These are phyloP conservation scores for Russula dissimulans DNA, from an alignment of 768 basidiomycete species.

Conservation along the genomic window DNA sequence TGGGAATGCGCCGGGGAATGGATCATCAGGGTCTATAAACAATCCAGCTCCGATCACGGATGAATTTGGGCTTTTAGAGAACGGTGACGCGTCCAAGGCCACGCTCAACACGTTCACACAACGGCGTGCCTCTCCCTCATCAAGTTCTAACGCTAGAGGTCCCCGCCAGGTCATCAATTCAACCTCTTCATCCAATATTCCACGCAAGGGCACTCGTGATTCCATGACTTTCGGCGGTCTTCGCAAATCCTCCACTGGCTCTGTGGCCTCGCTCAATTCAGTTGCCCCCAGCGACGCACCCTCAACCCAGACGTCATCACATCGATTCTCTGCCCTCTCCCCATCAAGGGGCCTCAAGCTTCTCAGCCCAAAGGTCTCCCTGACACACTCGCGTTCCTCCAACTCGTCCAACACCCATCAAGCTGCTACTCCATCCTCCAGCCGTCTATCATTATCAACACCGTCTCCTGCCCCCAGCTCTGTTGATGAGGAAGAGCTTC, in stretches of 20 bases:
- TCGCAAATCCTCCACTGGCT: slow-evolving; percentile 77
- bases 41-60: slow-evolving; percentile 30
- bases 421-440: slow-evolving; percentile 53
- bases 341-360: slow-evolving; percentile 80
- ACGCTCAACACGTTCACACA: slow-evolving; percentile 36
- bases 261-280: slow-evolving; percentile 59
- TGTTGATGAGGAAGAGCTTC: slow-evolving; percentile 75
- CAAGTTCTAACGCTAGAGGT: slow-evolving; percentile 44
- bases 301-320: slow-evolving; percentile 30
- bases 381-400: slow-evolving; percentile 48
- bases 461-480: slow-evolving; percentile 75
- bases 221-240: slow-evolving; percentile 70
- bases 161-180: slow-evolving; percentile 54
- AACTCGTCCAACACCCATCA: slow-evolving; percentile 46
- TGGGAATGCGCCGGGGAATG: slow-evolving; percentile 28
- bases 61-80: slow-evolving; percentile 79
- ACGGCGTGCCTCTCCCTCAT: slow-evolving; percentile 58
- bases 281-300: slow-evolving; percentile 31
- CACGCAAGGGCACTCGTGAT: slow-evolving; percentile 66
- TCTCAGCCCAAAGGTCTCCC: slow-evolving; percentile 66
- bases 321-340: slow-evolving; percentile 75
- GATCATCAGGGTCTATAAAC: slow-evolving; percentile 16
- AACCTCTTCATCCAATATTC: slow-evolving; percentile 36
- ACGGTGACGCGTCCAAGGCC: slow-evolving; percentile 39
- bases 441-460: slow-evolving; percentile 68